Percentiles rank a stretch among this genome's conserved stretches.
These are phyloP conservation scores for Tulasnella calospora DNA, from an alignment of 768 basidiomycete genomes.

Conservation along the genomic window DNA sequence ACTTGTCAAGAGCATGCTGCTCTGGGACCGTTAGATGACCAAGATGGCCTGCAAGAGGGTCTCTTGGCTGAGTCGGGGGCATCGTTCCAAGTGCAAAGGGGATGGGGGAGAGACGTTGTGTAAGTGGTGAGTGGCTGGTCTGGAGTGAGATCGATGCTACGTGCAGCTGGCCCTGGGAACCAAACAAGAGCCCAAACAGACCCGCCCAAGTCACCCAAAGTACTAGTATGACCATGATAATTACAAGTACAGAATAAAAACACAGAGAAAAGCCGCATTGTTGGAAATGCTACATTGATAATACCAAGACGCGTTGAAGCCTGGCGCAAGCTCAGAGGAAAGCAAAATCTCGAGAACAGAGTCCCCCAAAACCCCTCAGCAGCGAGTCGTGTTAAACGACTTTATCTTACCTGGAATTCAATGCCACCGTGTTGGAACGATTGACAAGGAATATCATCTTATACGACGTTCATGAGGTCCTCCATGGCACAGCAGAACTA, in stretches of 20 bases:
- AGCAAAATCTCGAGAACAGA: neutral
- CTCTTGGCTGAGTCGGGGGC: slow-evolving; percentile 30
- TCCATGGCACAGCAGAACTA: slow-evolving; percentile 90
- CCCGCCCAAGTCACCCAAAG: neutral
- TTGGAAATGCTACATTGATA: slow-evolving; percentile 15
- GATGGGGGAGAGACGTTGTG: neutral
- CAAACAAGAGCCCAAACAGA: neutral
- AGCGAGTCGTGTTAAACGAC: slow-evolving; percentile 5
- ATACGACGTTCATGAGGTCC: slow-evolving; percentile 92
- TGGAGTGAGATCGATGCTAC: slow-evolving; percentile 4
- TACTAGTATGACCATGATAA: neutral
- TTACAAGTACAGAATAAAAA: slow-evolving; percentile 1
- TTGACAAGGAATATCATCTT: slow-evolving; percentile 29
- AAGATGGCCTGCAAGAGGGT: slow-evolving; percentile 63
- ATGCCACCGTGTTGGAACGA: neutral
- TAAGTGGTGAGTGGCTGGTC: neutral
- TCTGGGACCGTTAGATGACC: slow-evolving; percentile 65
- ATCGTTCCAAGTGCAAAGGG: neutral
- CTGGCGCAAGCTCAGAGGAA: neutral
- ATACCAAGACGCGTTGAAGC: slow-evolving; percentile 3
- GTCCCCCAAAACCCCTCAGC: neutral
- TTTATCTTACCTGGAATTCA: neutral
- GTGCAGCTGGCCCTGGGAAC: neutral
- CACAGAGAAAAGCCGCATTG: neutral
- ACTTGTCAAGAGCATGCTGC: slow-evolving; percentile 59